Evolutionary conservation across 768 basidiomycete genomes (phyloP).

Genomic region (Pulveroboletus frians): DNA sequence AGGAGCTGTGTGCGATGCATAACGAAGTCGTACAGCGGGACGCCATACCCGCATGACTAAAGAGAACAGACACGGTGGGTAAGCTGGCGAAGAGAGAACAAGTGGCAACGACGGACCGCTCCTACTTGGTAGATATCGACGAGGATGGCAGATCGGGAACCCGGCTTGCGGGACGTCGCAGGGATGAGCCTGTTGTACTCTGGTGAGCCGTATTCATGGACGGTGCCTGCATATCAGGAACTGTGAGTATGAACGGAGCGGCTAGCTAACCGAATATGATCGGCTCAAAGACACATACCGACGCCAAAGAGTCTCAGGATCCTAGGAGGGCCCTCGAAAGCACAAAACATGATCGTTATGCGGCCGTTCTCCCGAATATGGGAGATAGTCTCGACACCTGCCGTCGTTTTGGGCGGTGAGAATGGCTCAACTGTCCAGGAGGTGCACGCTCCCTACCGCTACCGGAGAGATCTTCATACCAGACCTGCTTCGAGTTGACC

Average conservation of each 20-base stretch:
- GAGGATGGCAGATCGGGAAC: conserved; percentile 57
- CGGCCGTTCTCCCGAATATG: conserved; percentile 61
- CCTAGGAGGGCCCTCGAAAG: conserved; percentile 57
- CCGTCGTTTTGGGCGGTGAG: background rate
- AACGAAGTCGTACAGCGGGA: conserved; percentile 58
- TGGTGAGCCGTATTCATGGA: conserved; percentile 58
- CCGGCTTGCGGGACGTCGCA: conserved; percentile 42
- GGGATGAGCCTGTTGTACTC: conserved; percentile 55
- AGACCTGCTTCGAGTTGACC: conserved; percentile 48
- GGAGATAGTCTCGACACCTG: conserved; percentile 58
- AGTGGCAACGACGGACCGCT: conserved; percentile 28
- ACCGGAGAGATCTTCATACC: conserved; percentile 72
- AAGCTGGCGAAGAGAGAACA: background rate
- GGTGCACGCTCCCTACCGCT: conserved; percentile 53
- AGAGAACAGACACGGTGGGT: background rate
- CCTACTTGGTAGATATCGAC: conserved; percentile 57
- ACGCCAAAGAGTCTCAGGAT: conserved; percentile 55
- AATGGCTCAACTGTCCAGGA: background rate
- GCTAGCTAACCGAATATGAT: background rate
- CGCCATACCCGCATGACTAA: conserved; percentile 66
- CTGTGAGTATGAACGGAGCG: background rate
- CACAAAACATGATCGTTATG: conserved; percentile 58
- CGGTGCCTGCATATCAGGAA: conserved; percentile 38
- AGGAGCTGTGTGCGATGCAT: conserved; percentile 50
- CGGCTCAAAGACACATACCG: conserved; percentile 32